phyloP scores from a whole-genome alignment of 2,329 filamentous ascomycete genomes.

The Acephala macrosclerotiorum region DNA sequence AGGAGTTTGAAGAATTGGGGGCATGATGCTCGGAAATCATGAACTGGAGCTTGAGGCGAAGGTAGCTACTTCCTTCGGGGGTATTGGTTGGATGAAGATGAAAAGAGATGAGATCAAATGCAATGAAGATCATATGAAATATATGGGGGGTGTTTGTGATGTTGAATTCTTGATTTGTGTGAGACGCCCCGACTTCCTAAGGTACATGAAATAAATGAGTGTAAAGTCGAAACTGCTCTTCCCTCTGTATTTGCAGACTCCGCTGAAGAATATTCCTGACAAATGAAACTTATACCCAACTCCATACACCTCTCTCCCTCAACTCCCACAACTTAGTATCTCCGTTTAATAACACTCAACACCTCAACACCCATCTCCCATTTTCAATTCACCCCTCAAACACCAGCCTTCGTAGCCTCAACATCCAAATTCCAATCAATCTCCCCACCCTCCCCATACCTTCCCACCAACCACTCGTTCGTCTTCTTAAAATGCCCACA shows the following conservation, averaged over 20 bases:
- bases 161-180: neutral
- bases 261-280: neutral
- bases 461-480: constrained; percentile 81
- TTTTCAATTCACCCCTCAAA: constrained; percentile 10
- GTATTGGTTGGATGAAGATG: no score
- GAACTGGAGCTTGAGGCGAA: neutral
- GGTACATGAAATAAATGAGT: constrained; percentile 1
- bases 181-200: neutral
- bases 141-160: neutral
- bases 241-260: neutral
- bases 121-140: neutral
- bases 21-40: constrained; percentile 58
- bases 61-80: no score
- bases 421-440: constrained; percentile 81
- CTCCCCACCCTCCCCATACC: constrained; percentile 80
- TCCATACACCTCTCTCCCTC: neutral
- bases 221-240: constrained; percentile 1
- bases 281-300: neutral
- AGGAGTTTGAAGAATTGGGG: constrained; percentile 70
- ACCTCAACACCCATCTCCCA: neutral
- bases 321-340: neutral
- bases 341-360: no score
- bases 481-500: constrained; percentile 82
- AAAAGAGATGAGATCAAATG: no score
- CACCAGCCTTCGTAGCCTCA: constrained; percentile 31